Evolutionary conservation across 768 basidiomycete genomes (phyloP).

Genomic region (Stropharia rugosoannulata): DNA sequence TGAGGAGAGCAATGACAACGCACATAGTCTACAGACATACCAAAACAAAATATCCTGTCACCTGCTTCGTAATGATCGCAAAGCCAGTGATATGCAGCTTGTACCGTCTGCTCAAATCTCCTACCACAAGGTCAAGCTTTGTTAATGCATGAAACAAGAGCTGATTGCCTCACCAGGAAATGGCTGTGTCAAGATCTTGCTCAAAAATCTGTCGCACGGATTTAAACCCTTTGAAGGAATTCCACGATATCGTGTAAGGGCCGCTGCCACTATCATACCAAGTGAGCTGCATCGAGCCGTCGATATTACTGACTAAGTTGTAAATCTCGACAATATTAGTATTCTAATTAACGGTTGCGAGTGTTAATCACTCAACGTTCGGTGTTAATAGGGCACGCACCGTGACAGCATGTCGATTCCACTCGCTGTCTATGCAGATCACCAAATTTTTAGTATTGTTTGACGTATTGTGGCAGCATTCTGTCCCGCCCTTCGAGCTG

Average conservation of each 20-base stretch:
- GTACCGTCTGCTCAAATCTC: slow-evolving; percentile 32
- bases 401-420: too few species aligned
- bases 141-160: too few species aligned
- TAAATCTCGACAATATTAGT: slow-evolving; percentile 30
- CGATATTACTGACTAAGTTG: slow-evolving; percentile 19
- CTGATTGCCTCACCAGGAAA: slow-evolving; percentile 7
- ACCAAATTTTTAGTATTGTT: too few species aligned
- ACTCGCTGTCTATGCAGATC: too few species aligned
- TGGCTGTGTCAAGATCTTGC: slow-evolving; percentile 10
- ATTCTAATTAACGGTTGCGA: slow-evolving; percentile 14
- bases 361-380: too few species aligned
- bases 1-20: not conserved
- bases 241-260: slow-evolving; percentile 23
- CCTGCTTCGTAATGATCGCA: slow-evolving; percentile 36
- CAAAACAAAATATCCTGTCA: slow-evolving; percentile 42
- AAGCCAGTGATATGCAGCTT: slow-evolving; percentile 41
- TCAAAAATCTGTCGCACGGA: slow-evolving; percentile 13
- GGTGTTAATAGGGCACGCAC: too few species aligned
- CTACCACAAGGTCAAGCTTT: slow-evolving; percentile 9
- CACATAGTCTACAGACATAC: slow-evolving; percentile 15
- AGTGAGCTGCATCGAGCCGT: slow-evolving; percentile 16
- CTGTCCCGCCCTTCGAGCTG: too few species aligned
- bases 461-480: too few species aligned
- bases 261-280: slow-evolving; percentile 33
- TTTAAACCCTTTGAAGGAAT: slow-evolving; percentile 9